These are phyloP conservation scores for Fraxinus albicans DNA, from an alignment of 305 asterid genomes.

Conservation along the genomic window DNA sequence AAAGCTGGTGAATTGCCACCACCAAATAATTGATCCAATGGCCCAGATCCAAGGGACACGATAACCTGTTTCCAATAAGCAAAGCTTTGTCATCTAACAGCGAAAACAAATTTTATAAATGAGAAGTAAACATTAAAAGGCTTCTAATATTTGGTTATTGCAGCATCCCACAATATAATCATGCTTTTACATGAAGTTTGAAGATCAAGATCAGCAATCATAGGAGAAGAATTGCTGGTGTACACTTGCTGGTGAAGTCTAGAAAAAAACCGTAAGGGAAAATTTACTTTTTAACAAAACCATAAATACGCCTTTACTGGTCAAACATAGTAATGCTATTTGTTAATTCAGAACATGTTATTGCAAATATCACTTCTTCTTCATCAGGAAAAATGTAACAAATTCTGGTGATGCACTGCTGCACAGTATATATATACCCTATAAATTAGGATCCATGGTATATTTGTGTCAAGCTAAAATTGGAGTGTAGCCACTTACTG, in stretches of 20 bases:
- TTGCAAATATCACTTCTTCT: background rate
- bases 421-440: background rate
- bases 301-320: too few relatives aligned
- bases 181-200: background rate
- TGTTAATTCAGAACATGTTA: background rate
- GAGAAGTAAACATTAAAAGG: constrained; percentile 2
- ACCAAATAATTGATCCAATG: constrained; percentile 84
- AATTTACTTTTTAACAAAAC: background rate
- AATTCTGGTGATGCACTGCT: background rate
- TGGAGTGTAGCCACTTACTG: background rate
- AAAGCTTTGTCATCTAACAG: constrained; percentile 4
- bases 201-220: background rate
- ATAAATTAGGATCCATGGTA: background rate
- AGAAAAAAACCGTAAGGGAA: background rate
- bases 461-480: background rate
- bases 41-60: constrained; percentile 80
- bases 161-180: background rate
- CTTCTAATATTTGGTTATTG: background rate
- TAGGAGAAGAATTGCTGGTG: background rate
- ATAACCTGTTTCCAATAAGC: constrained; percentile 43
- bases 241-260: background rate
- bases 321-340: background rate
- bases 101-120: constrained; percentile 4
- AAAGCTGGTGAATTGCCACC: constrained; percentile 86
- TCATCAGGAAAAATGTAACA: background rate